A percentile compares a stretch with the other conserved stretches of the same genome.
phyloP scores from a whole-genome alignment of 2,329 filamentous ascomycete genomes.

The Cordyceps pruinosa region DNA sequence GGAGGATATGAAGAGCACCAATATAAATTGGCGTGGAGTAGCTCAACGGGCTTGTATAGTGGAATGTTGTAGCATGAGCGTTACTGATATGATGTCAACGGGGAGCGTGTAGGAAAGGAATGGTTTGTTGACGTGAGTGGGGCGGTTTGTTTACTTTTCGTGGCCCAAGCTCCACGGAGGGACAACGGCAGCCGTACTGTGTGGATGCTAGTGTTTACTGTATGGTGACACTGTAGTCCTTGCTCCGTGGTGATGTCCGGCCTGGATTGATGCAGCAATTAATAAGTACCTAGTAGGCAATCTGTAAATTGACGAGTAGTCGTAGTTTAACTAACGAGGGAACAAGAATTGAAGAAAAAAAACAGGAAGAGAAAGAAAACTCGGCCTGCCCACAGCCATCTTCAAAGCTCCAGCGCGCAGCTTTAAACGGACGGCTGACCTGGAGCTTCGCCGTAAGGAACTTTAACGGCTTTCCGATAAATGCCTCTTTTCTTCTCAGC shows the following conservation, averaged over 20 bases:
- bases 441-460: no score
- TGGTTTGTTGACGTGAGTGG: constrained; percentile 18
- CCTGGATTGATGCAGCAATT: background rate
- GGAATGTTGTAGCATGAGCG: constrained; percentile 12
- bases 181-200: constrained; percentile 11
- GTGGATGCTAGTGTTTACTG: background rate
- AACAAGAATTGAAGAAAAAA: no score
- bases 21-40: constrained; percentile 10
- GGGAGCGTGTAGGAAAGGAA: constrained; percentile 8
- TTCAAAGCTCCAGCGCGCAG: no score
- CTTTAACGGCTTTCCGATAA: no score
- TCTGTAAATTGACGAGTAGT: no score
- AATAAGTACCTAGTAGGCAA: no score
- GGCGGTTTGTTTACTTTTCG: constrained; percentile 22
- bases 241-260: no score
- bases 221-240: background rate
- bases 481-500: no score
- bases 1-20: background rate
- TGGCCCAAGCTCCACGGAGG: constrained; percentile 13
- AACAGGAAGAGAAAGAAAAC: no score
- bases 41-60: constrained; percentile 5
- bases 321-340: no score
- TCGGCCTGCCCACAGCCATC: no score
- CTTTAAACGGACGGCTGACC: no score
- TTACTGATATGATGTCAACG: constrained; percentile 19